Percentiles rank a stretch among this genome's conserved stretches.
phyloP scores from a whole-genome alignment of 345 rosid genomes.

The Streptanthus diversifolius region DNA sequence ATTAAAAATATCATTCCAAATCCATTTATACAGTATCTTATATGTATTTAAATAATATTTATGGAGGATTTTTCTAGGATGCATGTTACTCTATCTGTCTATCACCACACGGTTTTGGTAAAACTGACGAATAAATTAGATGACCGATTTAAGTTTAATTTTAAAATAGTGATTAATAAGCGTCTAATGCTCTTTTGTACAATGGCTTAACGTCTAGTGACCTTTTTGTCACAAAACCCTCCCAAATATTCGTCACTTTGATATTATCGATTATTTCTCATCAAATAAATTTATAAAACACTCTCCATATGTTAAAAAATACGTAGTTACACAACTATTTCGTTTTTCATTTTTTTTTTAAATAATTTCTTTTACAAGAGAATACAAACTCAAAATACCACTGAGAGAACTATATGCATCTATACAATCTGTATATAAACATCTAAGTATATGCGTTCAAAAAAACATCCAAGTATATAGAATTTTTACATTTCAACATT shows the following conservation, averaged over 20 bases:
- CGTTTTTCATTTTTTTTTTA: background rate
- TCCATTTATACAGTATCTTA: no score
- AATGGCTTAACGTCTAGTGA: background rate
- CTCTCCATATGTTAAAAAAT: background rate
- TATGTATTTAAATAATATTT: no score
- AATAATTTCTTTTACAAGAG: background rate
- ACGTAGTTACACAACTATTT: conserved; percentile 1
- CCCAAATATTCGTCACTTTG: no score
- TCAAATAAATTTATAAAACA: background rate
- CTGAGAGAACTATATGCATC: conserved; percentile 11
- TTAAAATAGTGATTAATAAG: background rate
- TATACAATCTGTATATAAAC: conserved; percentile 7
- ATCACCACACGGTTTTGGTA: background rate
- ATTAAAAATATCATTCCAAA: background rate
- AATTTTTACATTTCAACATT: conserved; percentile 1
- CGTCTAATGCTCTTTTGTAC: background rate
- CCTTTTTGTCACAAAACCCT: background rate
- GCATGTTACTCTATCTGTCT: no score
- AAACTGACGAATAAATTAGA: background rate
- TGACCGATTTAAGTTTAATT: background rate
- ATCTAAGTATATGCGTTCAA: conserved; percentile 18
- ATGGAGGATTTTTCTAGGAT: background rate
- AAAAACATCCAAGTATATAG: conserved; percentile 17
- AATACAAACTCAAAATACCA: conserved; percentile 20
- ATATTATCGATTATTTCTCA: background rate